Percentiles rank a stretch among this genome's conserved stretches.
These are phyloP conservation scores for Beauveria rudraprayagi DNA, from an alignment of 2,329 filamentous ascomycete species.

Conservation along the genomic window DNA sequence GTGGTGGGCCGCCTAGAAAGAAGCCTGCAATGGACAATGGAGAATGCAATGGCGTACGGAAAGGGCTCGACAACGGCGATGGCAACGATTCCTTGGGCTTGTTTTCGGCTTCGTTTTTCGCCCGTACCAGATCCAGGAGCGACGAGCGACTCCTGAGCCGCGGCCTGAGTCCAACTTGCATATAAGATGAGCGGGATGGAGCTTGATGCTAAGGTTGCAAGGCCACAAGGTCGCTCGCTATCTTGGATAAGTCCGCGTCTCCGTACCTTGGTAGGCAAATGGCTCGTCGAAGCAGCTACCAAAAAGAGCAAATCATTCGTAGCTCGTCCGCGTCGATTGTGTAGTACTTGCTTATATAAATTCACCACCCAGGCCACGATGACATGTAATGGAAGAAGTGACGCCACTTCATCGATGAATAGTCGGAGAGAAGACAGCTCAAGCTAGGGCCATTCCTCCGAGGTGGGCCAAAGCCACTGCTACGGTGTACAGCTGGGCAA, in stretches of 20 bases:
- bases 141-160: conserved; percentile 13
- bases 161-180: conserved; percentile 13
- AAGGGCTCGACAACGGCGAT: conserved; percentile 6
- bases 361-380: not conserved
- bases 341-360: not conserved
- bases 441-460: conserved; percentile 3
- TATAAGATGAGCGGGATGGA: conserved; percentile 1
- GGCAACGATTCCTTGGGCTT: not conserved
- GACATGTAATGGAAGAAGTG: conserved; percentile 1
- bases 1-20: not conserved
- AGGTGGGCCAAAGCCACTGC: conserved; percentile 6
- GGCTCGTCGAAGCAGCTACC: not conserved
- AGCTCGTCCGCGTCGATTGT: not conserved
- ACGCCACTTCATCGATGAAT: not conserved
- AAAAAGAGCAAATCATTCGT: not conserved
- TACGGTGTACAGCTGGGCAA: not conserved
- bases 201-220: not conserved
- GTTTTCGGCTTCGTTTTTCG: conserved; percentile 12
- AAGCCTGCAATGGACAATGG: not conserved
- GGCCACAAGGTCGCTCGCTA: not conserved
- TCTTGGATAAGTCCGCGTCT: not conserved
- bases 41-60: not conserved
- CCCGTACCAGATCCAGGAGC: conserved; percentile 11
- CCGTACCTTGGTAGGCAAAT: not conserved
- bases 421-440: not conserved